These are phyloP conservation scores for Tuber indicum DNA, from an alignment of 495 filamentous ascomycete species.

Conservation along the genomic window DNA sequence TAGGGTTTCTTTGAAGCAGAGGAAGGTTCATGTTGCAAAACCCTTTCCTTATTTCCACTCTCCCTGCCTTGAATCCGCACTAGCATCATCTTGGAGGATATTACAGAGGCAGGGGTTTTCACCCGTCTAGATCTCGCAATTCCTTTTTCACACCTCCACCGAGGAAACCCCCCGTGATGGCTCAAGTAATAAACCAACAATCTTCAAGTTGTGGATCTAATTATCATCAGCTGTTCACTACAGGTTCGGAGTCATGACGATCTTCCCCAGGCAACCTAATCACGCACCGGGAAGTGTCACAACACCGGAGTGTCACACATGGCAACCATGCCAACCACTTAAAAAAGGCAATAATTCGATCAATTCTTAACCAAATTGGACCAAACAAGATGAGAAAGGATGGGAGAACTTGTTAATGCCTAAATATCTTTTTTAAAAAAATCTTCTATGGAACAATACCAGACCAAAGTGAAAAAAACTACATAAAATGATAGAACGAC, in stretches of 20 bases:
- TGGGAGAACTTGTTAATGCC: too few relatives aligned
- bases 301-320: too few relatives aligned
- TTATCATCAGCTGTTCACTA: slow-evolving; percentile 88
- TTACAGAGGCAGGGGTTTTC: slow-evolving; percentile 69
- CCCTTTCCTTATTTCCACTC: slow-evolving; percentile 97
- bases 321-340: too few relatives aligned
- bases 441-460: too few relatives aligned
- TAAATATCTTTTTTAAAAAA: too few relatives aligned
- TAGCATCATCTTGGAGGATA: slow-evolving; percentile 73
- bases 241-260: slow-evolving; percentile 86
- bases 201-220: slow-evolving; percentile 85
- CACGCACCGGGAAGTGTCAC: too few relatives aligned
- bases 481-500: too few relatives aligned
- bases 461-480: too few relatives aligned
- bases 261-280: slow-evolving; percentile 83
- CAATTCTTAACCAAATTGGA: too few relatives aligned
- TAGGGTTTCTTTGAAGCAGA: slow-evolving; percentile 83
- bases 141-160: slow-evolving; percentile 78
- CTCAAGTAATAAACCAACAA: slow-evolving; percentile 57
- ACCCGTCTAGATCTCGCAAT: slow-evolving; percentile 59
- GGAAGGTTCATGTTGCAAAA: slow-evolving; percentile 95
- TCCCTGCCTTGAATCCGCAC: slow-evolving; percentile 75
- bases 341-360: too few relatives aligned
- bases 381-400: too few relatives aligned
- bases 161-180: slow-evolving; percentile 66